Evolutionary conservation across 1,284 basidiomycete genomes (phyloP).

Genomic region (Vanrija sp.): DNA sequence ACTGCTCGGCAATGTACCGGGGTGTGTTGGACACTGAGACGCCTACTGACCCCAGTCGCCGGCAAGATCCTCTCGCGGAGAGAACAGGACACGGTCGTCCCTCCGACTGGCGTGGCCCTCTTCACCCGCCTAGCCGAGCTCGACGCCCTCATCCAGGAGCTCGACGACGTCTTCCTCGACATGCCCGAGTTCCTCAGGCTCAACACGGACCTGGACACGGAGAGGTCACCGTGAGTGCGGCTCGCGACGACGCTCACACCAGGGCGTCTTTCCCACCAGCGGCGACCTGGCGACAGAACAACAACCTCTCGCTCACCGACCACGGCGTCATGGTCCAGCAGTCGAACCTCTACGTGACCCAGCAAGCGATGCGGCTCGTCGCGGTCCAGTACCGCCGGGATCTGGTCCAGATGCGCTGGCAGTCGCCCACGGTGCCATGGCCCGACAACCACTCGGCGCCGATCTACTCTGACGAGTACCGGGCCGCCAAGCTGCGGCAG

Average conservation of each 20-base stretch:
- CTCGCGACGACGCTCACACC: neutral
- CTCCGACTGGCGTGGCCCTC: neutral
- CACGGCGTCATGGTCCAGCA: constrained; percentile 1
- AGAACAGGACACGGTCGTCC: neutral
- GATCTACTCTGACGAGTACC: too few species aligned
- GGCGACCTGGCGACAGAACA: too few species aligned
- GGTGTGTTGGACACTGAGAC: too few species aligned
- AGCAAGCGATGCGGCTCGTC: neutral
- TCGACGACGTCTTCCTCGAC: neutral
- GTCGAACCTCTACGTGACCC: neutral
- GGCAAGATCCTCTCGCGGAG: constrained; percentile 1
- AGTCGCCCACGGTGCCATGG: neutral
- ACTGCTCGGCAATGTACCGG: neutral
- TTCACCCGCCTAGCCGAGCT: neutral
- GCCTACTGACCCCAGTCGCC: neutral
- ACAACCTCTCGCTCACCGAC: neutral
- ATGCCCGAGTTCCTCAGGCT: neutral
- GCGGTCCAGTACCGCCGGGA: constrained; percentile 1
- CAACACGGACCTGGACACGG: neutral
- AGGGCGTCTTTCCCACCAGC: too few species aligned
- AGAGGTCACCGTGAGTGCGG: neutral
- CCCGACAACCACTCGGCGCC: neutral
- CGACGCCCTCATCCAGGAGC: neutral
- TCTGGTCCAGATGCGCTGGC: neutral
- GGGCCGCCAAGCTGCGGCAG: neutral